A percentile compares a stretch with the other conserved stretches of the same genome.
Conservation (phyloP, 148 eudicot species). For the Salicornia ramosissima region DNA sequence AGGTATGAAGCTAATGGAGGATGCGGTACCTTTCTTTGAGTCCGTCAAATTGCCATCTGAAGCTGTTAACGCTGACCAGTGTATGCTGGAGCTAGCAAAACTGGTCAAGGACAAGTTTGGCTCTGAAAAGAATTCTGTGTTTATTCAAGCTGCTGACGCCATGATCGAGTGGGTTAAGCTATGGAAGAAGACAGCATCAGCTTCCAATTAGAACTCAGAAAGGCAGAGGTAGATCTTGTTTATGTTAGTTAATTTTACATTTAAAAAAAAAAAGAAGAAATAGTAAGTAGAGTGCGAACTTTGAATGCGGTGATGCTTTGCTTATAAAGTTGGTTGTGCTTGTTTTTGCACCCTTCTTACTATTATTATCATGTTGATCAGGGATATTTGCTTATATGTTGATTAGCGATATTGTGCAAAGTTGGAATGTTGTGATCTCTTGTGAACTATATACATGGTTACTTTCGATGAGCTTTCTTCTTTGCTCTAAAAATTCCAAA, state of each 20-base stretch:
- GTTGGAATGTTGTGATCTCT: not conserved
- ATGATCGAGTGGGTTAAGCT: constrained; percentile 85
- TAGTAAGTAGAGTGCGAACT: too few relatives aligned
- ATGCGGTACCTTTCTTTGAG: constrained; percentile 76
- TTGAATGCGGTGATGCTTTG: not conserved
- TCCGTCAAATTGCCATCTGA: constrained; percentile 46
- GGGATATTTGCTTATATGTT: not conserved
- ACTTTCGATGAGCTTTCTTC: not conserved
- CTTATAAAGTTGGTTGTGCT: not conserved
- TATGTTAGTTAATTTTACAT: constrained; percentile 2
- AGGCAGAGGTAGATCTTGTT: constrained; percentile 7
- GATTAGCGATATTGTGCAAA: not conserved
- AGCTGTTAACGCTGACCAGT: constrained; percentile 64
- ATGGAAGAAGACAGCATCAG: constrained; percentile 50
- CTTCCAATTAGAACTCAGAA: constrained; percentile 10
- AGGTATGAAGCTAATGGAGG: constrained; percentile 91
- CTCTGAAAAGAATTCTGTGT: constrained; percentile 35
- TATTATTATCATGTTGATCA: constrained; percentile 2
- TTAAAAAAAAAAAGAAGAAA: not conserved
- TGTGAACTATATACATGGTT: not conserved
- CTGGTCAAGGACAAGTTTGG: constrained; percentile 60
- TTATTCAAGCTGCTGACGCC: constrained; percentile 69
- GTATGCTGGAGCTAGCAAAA: constrained; percentile 73
- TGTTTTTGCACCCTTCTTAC: not conserved
- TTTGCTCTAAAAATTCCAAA: not conserved